Evolutionary conservation across 306 rosid species (phyloP).

Genomic region (Lupinus albus): DNA sequence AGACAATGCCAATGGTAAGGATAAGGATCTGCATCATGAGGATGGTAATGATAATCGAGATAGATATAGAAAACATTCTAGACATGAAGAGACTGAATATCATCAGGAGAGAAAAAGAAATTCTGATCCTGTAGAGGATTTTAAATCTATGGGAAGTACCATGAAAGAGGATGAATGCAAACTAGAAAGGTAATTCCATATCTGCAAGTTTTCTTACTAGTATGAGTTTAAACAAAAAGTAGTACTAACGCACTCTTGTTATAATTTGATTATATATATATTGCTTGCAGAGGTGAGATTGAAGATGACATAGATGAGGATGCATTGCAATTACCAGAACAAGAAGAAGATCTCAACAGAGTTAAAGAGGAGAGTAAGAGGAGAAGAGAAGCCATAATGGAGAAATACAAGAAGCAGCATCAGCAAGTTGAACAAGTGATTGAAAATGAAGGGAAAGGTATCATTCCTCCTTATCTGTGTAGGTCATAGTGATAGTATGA

Average conservation of each 20-base stretch:
- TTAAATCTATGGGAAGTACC: conserved; percentile 42
- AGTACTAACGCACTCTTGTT: conserved; percentile 4
- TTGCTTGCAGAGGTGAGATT: conserved; percentile 60
- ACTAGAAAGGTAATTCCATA: background rate
- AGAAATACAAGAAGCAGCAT: conserved; percentile 60
- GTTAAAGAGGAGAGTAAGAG: conserved; percentile 82
- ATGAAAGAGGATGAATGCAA: conserved; percentile 43
- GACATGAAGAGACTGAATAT: conserved; percentile 56
- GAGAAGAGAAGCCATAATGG: conserved; percentile 69
- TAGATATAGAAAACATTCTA: conserved; percentile 55
- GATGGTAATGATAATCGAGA: conserved; percentile 53
- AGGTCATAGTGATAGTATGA: conserved; percentile 17
- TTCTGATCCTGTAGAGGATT: conserved; percentile 39
- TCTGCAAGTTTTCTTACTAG: background rate
- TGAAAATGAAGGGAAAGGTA: conserved; percentile 59
- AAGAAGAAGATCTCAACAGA: conserved; percentile 87
- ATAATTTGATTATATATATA: conserved; percentile 30
- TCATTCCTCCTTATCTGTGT: background rate
- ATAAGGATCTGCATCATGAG: conserved; percentile 51
- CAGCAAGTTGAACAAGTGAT: conserved; percentile 41
- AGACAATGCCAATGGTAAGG: conserved; percentile 45
- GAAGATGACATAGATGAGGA: conserved; percentile 71
- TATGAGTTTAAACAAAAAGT: background rate
- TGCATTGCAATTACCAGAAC: conserved; percentile 63
- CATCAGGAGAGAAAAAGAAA: conserved; percentile 46